Evolutionary conservation across 768 basidiomycete species (phyloP), one percentile per base, ranked within the genome.

Genomic region (Boletus rufocinnamomeus): DNA sequence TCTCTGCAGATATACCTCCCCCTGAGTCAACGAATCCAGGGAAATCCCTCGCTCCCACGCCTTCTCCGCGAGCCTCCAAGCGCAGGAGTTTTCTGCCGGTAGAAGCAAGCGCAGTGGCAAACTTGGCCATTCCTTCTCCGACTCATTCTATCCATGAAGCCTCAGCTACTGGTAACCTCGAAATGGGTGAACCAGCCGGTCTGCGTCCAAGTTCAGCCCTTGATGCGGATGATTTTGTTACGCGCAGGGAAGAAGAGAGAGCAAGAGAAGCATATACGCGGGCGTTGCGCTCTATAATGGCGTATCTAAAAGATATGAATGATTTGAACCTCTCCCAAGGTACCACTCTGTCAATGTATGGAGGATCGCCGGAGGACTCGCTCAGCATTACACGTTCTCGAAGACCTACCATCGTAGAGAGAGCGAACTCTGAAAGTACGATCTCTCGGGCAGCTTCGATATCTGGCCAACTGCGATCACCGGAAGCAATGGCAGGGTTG

Each of bases 221-320:
- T 57, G 87, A 87, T 51, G 23, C 47, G 25, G 62, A 68, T 40
- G 80, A 82, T 49, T 74, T 64, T 44, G 41, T 77, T 53, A 70
- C 80, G 54, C 83, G 84, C 38, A 82, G 81, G 54, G 89, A 91
- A 74, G 87, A 88, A 71, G 89, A 90, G 59, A 80, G 85, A 34
- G 82, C 80, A 19, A 80, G 84, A 32, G 89, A 91, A 67, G 80
- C 84, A 32, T 88, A 89, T 69, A 86, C 84, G 66, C 82, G 90
- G 45, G 94, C 93, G 34, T 79, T 99, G 52, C 84, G 91, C 55
- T 90, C 91, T 11, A 85, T 99, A 19, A 95, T 98, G 89, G 93
- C 94, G 8, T 99, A 98, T 73, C 82, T 99, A 21, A 86, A 87
- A 66, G 97, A 99, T 66, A 89, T 99, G 85, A 89, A 95, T 68